Percentiles rank a stretch among this genome's conserved stretches.
Evolutionary conservation across 2,329 filamentous ascomycete genomes (phyloP).

Genomic region (Sclerotinia trifoliorum): DNA sequence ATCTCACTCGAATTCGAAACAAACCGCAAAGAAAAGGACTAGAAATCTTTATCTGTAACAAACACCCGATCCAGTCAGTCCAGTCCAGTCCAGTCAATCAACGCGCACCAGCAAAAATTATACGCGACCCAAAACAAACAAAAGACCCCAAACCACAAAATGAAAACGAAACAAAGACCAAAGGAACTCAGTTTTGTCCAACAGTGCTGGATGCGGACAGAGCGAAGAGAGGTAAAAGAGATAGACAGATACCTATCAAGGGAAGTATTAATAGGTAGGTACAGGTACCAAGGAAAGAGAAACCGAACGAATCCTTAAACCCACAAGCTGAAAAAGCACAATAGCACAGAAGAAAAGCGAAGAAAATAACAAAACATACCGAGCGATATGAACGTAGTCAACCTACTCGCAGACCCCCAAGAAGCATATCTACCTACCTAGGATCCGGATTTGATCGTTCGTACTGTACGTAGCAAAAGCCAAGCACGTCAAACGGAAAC

Average conservation of each 20-base stretch:
- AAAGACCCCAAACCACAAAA: background rate
- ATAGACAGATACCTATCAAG: background rate
- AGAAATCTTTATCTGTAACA: background rate
- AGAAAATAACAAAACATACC: background rate
- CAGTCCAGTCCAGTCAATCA: background rate
- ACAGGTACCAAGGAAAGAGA: background rate
- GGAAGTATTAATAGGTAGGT: background rate
- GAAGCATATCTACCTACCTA: background rate
- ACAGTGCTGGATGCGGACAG: background rate
- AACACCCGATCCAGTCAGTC: background rate
- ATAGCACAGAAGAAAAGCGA: too few species aligned
- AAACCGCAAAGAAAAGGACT: background rate
- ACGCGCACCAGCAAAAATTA: too few species aligned
- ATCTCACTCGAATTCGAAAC: background rate
- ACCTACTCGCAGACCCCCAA: background rate
- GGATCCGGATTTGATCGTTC: too few species aligned
- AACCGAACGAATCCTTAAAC: background rate
- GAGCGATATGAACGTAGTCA: background rate
- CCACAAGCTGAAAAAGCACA: too few species aligned
- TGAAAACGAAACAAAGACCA: conserved; percentile 2
- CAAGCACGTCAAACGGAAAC: background rate
- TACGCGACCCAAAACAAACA: background rate
- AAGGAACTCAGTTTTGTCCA: background rate
- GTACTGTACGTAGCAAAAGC: too few species aligned
- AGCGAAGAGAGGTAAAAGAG: background rate